A percentile compares a stretch with the other conserved stretches of the same genome.
These are phyloP conservation scores for Magnusiomyces suaveolens DNA, from an alignment of 1,139 yeast species.

Conservation along the genomic window DNA sequence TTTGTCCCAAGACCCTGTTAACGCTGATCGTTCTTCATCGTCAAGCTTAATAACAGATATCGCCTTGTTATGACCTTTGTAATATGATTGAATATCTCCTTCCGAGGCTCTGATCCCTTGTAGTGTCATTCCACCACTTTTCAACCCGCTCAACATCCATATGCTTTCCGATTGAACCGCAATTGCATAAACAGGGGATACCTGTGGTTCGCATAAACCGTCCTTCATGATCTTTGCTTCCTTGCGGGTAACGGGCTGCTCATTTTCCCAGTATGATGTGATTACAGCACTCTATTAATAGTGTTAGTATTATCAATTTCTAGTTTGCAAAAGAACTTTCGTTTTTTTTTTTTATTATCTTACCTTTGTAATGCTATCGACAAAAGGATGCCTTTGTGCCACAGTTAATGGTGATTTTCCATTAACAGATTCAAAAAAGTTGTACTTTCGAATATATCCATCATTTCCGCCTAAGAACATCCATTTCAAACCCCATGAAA, in stretches of 20 bases:
- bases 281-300: conserved; percentile 59
- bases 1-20: conserved; percentile 91
- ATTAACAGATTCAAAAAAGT: conserved; percentile 72
- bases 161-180: conserved; percentile 75
- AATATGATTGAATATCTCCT: conserved; percentile 72
- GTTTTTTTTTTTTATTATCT: too few species aligned
- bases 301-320: conserved; percentile 19
- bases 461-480: conserved; percentile 94
- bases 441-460: conserved; percentile 85
- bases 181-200: conserved; percentile 79
- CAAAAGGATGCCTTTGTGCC: conserved; percentile 81
- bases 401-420: conserved; percentile 87
- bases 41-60: conserved; percentile 64
- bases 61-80: conserved; percentile 60
- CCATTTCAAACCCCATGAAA: conserved; percentile 79
- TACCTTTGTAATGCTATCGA: conserved; percentile 61
- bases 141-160: conserved; percentile 43
- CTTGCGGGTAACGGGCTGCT: conserved; percentile 57
- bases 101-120: conserved; percentile 79
- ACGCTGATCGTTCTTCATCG: conserved; percentile 47
- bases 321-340: conserved; percentile 7
- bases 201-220: conserved; percentile 30
- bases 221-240: conserved; percentile 37
- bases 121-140: conserved; percentile 68
- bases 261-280: conserved; percentile 90